These are phyloP conservation scores for Fusarium goolgardi DNA, from an alignment of 2,329 filamentous ascomycete genomes.

Conservation along the genomic window DNA sequence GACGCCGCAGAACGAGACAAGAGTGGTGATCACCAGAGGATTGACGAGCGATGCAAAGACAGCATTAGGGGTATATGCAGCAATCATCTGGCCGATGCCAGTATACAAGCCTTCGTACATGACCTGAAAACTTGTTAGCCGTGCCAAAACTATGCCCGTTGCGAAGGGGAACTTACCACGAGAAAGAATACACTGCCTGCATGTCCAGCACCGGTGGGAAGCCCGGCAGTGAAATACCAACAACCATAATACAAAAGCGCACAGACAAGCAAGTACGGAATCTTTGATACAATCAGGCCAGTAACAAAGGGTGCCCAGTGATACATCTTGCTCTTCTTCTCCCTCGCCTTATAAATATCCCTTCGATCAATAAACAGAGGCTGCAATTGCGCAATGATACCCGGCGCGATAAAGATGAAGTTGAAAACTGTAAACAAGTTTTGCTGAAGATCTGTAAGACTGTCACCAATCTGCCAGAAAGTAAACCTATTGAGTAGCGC, in stretches of 20 bases:
- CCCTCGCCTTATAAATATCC: not conserved
- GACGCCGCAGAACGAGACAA: constrained; percentile 80
- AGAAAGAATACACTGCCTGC: not conserved
- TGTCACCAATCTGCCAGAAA: not conserved
- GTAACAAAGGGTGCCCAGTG: not conserved
- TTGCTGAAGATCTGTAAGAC: not conserved
- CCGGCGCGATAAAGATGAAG: not conserved
- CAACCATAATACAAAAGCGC: not conserved
- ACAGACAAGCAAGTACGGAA: not conserved
- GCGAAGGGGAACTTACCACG: not conserved
- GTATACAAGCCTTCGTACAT: constrained; percentile 71
- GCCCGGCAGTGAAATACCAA: not conserved
- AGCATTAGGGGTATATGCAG: constrained; percentile 70
- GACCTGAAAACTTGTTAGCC: not conserved
- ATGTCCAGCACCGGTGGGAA: not conserved
- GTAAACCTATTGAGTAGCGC: not conserved
- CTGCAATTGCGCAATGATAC: not conserved
- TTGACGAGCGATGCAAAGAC: constrained; percentile 69
- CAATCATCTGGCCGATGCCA: constrained; percentile 70
- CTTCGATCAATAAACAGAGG: not conserved
- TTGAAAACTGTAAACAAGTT: not conserved
- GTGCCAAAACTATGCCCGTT: too few species aligned
- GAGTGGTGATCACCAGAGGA: constrained; percentile 64
- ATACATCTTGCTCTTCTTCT: not conserved
- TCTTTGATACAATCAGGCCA: not conserved